A percentile compares a stretch with the other conserved stretches of the same genome.
phyloP scores from a whole-genome alignment of 805 yeast genomes.

The Yamadazyma akitaensis region DNA sequence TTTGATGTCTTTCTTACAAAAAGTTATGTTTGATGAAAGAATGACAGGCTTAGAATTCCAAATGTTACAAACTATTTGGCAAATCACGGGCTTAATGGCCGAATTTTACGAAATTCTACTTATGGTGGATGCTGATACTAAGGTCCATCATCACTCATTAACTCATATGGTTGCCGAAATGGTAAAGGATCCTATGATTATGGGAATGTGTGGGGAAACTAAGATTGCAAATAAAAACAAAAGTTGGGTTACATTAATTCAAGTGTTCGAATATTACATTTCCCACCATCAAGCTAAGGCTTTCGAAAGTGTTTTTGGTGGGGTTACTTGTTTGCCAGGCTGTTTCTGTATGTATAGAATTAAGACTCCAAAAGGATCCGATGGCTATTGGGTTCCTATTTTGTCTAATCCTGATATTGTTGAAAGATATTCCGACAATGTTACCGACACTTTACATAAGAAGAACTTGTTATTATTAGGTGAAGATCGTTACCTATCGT shows the following conservation, averaged over 20 bases:
- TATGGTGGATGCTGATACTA: conserved; percentile 95
- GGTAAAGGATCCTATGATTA: conserved; percentile 79
- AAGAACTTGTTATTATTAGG: conserved; percentile 84
- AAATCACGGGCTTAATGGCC: conserved; percentile 80
- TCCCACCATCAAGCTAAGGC: conserved; percentile 95
- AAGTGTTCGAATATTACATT: conserved; percentile 88
- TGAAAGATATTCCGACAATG: conserved; percentile 85
- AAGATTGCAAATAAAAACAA: conserved; percentile 79
- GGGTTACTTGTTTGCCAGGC: conserved; percentile 94
- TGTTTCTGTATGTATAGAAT: conserved; percentile 91
- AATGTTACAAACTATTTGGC: conserved; percentile 70
- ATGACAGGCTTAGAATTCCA: conserved; percentile 89
- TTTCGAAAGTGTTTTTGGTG: conserved; percentile 91
- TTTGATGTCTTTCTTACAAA: conserved; percentile 85
- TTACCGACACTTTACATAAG: conserved; percentile 76
- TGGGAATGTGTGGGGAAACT: conserved; percentile 96
- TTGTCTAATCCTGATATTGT: conserved; percentile 91
- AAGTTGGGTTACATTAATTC: conserved; percentile 90
- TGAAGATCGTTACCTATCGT: conserved; percentile 83
- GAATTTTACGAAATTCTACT: conserved; percentile 76
- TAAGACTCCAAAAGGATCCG: conserved; percentile 76
- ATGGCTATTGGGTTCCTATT: conserved; percentile 85
- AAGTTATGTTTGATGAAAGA: conserved; percentile 85
- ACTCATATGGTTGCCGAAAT: conserved; percentile 89
- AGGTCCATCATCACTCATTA: conserved; percentile 79